phyloP scores from a whole-genome alignment of 495 filamentous ascomycete genomes.

The Sporormia fimetaria region DNA sequence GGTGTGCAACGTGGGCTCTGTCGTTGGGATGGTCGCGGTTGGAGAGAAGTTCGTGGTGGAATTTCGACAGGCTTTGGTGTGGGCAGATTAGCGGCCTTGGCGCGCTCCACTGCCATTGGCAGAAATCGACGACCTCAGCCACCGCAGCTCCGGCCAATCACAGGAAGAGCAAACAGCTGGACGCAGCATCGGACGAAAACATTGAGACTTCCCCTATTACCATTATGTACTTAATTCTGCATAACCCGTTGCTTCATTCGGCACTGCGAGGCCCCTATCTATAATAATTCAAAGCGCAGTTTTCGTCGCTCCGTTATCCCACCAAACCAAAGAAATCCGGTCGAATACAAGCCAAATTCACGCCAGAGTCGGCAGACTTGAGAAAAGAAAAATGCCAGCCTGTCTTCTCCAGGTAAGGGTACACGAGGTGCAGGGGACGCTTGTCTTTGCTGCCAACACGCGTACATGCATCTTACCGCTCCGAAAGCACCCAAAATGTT shows the following conservation, averaged over 20 bases:
- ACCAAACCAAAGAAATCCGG: neutral
- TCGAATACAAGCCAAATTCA: constrained; percentile 14
- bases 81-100: neutral
- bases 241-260: constrained; percentile 10
- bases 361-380: constrained; percentile 1
- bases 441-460: constrained; percentile 20
- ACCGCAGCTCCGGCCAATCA: no score
- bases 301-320: constrained; percentile 10
- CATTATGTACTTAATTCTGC: constrained; percentile 16
- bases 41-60: constrained; percentile 6
- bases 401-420: neutral
- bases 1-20: constrained; percentile 19
- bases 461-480: constrained; percentile 7
- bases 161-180: no score
- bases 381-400: constrained; percentile 5
- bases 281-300: constrained; percentile 13
- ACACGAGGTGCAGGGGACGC: constrained; percentile 1
- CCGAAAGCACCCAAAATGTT: constrained; percentile 6
- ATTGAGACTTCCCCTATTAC: constrained; percentile 14
- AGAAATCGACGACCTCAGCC: no score
- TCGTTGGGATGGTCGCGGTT: constrained; percentile 11
- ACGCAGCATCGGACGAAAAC: no score
- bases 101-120: neutral
- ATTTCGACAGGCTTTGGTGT: constrained; percentile 2
- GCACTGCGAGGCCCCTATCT: constrained; percentile 9